Conservation (phyloP, 2,329 filamentous ascomycete species). For the Plectosphaerella cucumerina region DNA sequence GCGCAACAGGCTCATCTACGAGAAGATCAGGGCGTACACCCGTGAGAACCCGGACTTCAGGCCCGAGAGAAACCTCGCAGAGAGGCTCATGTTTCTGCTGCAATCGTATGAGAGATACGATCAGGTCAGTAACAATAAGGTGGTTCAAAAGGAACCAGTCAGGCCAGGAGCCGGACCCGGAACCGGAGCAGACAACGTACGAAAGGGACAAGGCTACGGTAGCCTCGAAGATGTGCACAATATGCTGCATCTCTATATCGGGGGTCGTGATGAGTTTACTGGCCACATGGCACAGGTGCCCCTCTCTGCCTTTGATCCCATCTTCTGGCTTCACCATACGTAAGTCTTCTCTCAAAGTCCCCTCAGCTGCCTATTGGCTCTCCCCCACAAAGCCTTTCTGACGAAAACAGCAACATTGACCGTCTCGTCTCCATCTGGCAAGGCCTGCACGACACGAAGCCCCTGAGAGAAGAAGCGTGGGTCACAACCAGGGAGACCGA, state of each 20-base stretch:
- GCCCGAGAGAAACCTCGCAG: slow-evolving; percentile 7
- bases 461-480: neutral
- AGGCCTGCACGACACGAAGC: slow-evolving; percentile 7
- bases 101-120: slow-evolving; percentile 10
- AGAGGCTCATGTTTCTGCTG: slow-evolving; percentile 8
- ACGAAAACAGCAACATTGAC: slow-evolving; percentile 6
- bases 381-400: neutral
- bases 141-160: neutral
- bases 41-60: neutral
- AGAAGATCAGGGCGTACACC: too few species aligned
- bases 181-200: neutral
- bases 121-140: slow-evolving; percentile 3
- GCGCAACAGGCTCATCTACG: too few species aligned
- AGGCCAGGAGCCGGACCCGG: neutral
- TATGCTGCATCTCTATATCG: slow-evolving; percentile 27
- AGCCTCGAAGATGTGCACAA: slow-evolving; percentile 34
- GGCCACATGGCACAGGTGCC: slow-evolving; percentile 43
- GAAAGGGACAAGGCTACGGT: slow-evolving; percentile 3
- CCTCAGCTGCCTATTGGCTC: too few species aligned
- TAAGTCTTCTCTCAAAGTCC: neutral
- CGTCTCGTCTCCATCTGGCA: slow-evolving; percentile 11
- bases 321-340: slow-evolving; percentile 48
- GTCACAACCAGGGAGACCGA: too few species aligned
- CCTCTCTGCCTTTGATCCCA: slow-evolving; percentile 59
- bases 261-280: slow-evolving; percentile 11